phyloP scores from a whole-genome alignment of 2,329 filamentous ascomycete species.

The Phialophora expanda region DNA sequence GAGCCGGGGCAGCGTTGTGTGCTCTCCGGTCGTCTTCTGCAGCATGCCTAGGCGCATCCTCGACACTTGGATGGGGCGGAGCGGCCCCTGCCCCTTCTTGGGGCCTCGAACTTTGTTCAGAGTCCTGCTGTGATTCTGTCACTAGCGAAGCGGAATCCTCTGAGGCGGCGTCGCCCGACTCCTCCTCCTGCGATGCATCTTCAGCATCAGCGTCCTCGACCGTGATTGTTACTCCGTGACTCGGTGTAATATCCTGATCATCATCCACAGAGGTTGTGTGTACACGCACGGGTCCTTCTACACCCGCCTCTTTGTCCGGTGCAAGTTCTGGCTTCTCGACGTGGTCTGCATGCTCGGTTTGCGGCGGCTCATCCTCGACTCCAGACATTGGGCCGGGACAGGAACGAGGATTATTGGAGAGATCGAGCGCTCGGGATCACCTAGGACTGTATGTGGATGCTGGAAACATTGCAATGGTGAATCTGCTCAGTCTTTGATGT shows the following conservation, averaged over 20 bases:
- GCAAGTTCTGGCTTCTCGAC: conserved; percentile 18
- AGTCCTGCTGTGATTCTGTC: conserved; percentile 27
- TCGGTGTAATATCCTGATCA: conserved; percentile 8
- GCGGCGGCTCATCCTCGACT: conserved; percentile 31
- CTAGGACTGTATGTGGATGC: conserved; percentile 9
- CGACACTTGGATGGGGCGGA: neutral
- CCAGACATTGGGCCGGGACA: conserved; percentile 37
- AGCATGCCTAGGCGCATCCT: conserved; percentile 8
- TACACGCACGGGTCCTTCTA: conserved; percentile 32
- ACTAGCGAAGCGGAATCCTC: conserved; percentile 32
- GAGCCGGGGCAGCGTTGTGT: conserved; percentile 33
- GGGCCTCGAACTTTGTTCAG: conserved; percentile 24
- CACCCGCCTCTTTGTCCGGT: conserved; percentile 37
- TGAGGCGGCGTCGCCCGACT: conserved; percentile 32
- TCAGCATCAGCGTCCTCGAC: conserved; percentile 39
- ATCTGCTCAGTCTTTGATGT: conserved; percentile 2
- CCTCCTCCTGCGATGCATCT: conserved; percentile 30
- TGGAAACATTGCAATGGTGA: conserved; percentile 25
- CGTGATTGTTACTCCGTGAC: conserved; percentile 36
- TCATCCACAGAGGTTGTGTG: conserved; percentile 40
- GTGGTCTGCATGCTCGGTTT: conserved; percentile 23
- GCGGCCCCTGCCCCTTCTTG: conserved; percentile 24
- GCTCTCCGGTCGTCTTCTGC: conserved; percentile 11
- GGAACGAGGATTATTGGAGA: conserved; percentile 16
- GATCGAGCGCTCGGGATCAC: conserved; percentile 22